A percentile compares a stretch with the other conserved stretches of the same genome.
These are phyloP conservation scores for Thozetella sp. DNA, from an alignment of 495 filamentous ascomycete species.

Conservation along the genomic window DNA sequence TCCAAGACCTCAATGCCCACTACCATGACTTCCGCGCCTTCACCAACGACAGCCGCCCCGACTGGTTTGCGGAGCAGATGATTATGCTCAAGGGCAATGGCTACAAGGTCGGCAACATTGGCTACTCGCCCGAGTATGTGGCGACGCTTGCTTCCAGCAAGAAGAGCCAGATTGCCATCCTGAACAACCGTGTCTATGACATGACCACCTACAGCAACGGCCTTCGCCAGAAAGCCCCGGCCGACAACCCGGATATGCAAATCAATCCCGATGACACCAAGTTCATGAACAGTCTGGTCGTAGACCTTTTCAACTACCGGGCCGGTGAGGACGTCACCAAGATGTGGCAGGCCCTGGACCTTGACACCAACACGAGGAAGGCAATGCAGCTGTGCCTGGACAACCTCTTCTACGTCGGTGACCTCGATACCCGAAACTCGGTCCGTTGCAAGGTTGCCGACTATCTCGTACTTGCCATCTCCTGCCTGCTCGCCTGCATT, in stretches of 20 bases:
- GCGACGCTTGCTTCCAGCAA: conserved; percentile 62
- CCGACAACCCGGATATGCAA: conserved; percentile 42
- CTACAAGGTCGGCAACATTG: conserved; percentile 88
- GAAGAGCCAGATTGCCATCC: conserved; percentile 70
- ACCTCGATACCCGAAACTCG: conserved; percentile 90
- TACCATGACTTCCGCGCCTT: conserved; percentile 95
- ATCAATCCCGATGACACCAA: conserved; percentile 69
- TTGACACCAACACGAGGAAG: conserved; percentile 53
- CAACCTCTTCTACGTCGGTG: conserved; percentile 94
- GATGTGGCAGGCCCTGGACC: conserved; percentile 71
- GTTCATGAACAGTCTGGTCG: conserved; percentile 81
- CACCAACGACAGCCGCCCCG: conserved; percentile 77
- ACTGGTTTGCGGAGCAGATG: conserved; percentile 92
- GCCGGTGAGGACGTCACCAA: conserved; percentile 82
- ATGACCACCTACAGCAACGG: conserved; percentile 83
- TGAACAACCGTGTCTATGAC: conserved; percentile 86
- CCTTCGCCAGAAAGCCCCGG: conserved; percentile 53
- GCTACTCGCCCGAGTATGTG: conserved; percentile 80
- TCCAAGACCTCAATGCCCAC: conserved; percentile 67
- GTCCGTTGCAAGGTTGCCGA: conserved; percentile 82
- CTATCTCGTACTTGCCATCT: conserved; percentile 91
- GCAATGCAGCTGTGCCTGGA: conserved; percentile 86
- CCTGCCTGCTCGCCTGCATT: conserved; percentile 75
- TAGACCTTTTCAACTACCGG: conserved; percentile 74
- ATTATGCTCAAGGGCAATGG: conserved; percentile 64